Evolutionary conservation across 2,329 filamentous ascomycete species (phyloP).

Genomic region (Colletotrichum agaves): DNA sequence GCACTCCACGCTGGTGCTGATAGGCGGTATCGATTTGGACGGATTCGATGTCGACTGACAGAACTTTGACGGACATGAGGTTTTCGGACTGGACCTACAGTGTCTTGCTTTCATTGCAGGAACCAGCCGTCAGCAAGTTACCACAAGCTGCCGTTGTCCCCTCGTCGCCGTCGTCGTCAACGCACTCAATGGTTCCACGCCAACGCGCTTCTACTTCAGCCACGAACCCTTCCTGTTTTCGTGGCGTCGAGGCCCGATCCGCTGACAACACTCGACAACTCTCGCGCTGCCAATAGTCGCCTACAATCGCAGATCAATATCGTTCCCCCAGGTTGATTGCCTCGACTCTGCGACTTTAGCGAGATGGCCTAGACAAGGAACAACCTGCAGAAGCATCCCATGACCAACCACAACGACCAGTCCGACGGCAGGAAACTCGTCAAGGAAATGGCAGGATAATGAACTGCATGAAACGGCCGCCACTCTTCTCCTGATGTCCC

Average conservation of each 20-base stretch:
- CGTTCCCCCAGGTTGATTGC: conserved; percentile 22
- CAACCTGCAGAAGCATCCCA: conserved; percentile 13
- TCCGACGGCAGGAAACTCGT: background rate
- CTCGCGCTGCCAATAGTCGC: background rate
- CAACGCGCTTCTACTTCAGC: background rate
- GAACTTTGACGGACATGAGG: no score
- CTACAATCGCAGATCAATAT: background rate
- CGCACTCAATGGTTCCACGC: background rate
- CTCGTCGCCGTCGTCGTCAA: background rate
- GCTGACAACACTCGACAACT: background rate
- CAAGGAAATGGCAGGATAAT: background rate
- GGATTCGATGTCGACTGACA: no score
- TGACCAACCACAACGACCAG: background rate
- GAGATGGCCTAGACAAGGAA: conserved; percentile 17
- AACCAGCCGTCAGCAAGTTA: background rate
- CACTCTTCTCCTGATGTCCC: no score
- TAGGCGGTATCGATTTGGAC: no score
- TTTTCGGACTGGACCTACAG: no score
- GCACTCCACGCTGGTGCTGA: no score
- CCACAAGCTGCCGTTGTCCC: background rate
- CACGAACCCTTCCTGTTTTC: conserved; percentile 1
- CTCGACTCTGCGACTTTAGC: conserved; percentile 17
- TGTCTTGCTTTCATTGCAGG: no score
- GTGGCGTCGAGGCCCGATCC: conserved; percentile 3
- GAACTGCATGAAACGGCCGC: background rate